Base-by-base conservation (phyloP, 495 filamentous ascomycete species). In the Penicillium salamii region DNA sequence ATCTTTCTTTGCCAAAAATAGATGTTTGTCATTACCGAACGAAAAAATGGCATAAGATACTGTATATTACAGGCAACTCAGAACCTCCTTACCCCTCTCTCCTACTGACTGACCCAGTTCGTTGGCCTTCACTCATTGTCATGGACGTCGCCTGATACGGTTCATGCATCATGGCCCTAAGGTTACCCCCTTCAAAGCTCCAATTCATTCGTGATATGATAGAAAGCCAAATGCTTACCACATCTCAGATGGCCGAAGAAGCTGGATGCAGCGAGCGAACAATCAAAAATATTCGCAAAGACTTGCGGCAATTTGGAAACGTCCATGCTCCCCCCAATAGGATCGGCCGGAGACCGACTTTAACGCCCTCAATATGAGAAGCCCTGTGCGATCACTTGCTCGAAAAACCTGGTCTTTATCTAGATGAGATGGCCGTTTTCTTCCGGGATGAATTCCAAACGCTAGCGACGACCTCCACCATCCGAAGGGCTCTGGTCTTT, bases 361-460 rank as follows among this genome's bases (percentile, higher is more conserved):
- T 46, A 18, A 46, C 43, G 15, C 32, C 42, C 26, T 32, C 20
- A n/a, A 46, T 28, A 20, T 15, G 26, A 36, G 43, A 46, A 24
- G 32, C 32, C 15, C 19, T 46, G 0, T 46, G 32, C 8, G 32
- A 46, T 36, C 20, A 7, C 43, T 32, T 46, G 7, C 32, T 36
- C 13, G 21, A 46, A 34, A 46, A 46, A n/a, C 43, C 32, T 3
- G 20, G 32, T 8, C 43, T 58, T 34, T 58, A 58, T 36, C 15
- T 58, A 6, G 55, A 61, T 2, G 44, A 55, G 47, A 61, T 61
- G 42, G 34, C 36, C 1, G 8, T 58, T 7, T 58, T 46, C 43
- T 21, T 58, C 17, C 52, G 20, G 55, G 47, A 61, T 29, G 43
- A 58, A 18, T 54, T 58, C 29, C 14, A 20, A 9, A 15, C 36